A percentile compares a stretch with the other conserved stretches of the same genome.
These are phyloP conservation scores for Carallia pectinifolia DNA, from an alignment of 345 rosid species.

Conservation along the genomic window DNA sequence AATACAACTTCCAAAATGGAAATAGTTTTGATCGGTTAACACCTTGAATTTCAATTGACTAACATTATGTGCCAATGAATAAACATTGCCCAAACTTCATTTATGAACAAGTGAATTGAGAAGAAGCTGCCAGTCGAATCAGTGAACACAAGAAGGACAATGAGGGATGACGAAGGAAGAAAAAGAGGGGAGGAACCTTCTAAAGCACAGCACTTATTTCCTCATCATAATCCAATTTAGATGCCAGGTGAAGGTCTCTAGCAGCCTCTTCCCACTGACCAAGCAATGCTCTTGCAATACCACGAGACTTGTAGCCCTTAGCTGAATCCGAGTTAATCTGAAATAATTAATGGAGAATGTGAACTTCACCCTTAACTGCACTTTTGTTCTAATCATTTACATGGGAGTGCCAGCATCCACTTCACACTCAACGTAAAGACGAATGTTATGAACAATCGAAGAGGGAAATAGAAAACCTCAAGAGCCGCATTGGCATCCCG, in stretches of 20 bases:
- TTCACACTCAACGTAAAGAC: no score
- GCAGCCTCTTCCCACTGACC: conserved; percentile 95
- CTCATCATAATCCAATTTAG: conserved; percentile 80
- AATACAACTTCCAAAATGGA: no score
- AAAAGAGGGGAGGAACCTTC: conserved; percentile 75
- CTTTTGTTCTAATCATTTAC: no score
- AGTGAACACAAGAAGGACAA: no score
- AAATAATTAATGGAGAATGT: background rate
- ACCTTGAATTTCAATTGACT: no score
- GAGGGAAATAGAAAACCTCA: conserved; percentile 54
- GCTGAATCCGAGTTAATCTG: conserved; percentile 98
- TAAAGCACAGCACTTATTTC: conserved; percentile 77
- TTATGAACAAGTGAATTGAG: no score
- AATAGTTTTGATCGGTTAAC: no score
- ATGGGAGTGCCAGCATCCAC: background rate
- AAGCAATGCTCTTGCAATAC: conserved; percentile 84
- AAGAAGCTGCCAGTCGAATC: no score
- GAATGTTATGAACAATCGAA: background rate
- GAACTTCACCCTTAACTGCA: background rate
- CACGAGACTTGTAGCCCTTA: conserved; percentile 91
- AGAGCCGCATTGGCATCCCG: conserved; percentile 90
- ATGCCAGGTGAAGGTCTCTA: conserved; percentile 86
- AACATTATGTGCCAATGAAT: background rate
- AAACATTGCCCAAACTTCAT: no score
- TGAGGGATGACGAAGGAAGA: background rate